Percentiles rank a stretch among this genome's conserved stretches.
phyloP scores from a whole-genome alignment of 306 rosid species.

The Crotalaria pallida region DNA sequence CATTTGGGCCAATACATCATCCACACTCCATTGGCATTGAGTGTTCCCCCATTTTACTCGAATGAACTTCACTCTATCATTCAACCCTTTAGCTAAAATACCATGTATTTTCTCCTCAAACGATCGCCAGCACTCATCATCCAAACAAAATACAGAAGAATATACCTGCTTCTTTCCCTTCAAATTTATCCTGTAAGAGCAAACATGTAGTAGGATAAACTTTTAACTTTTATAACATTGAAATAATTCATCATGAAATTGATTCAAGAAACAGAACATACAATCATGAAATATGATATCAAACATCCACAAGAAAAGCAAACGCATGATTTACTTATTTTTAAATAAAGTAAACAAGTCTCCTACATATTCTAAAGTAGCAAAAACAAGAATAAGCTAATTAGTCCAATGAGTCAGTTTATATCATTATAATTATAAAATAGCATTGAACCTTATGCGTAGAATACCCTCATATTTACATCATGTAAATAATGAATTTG shows the following conservation, averaged over 20 bases:
- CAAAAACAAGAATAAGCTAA: too few relatives aligned
- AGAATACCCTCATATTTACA: too few relatives aligned
- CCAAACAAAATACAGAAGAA: constrained; percentile 68
- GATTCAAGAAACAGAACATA: neutral
- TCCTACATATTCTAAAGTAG: too few relatives aligned
- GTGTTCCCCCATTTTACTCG: constrained; percentile 79
- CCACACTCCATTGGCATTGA: constrained; percentile 46
- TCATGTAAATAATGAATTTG: too few relatives aligned
- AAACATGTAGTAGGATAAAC: constrained; percentile 17
- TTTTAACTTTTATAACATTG: constrained; percentile 8
- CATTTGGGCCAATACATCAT: constrained; percentile 88
- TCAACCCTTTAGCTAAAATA: constrained; percentile 56
- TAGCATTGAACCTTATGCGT: too few relatives aligned
- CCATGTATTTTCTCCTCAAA: constrained; percentile 77
- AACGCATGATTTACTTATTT: too few relatives aligned
- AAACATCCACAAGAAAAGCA: neutral
- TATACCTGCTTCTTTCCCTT: constrained; percentile 53
- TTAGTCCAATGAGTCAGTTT: too few relatives aligned
- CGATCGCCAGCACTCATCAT: constrained; percentile 90
- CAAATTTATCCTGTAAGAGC: constrained; percentile 59
- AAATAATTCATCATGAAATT: constrained; percentile 12
- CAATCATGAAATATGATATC: neutral
- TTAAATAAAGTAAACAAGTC: too few relatives aligned
- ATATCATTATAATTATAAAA: too few relatives aligned
- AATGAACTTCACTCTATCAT: constrained; percentile 61